A percentile compares a stretch with the other conserved stretches of the same genome.
Conservation (phyloP, 495 filamentous ascomycete genomes). For the Glonium stellatum region DNA sequence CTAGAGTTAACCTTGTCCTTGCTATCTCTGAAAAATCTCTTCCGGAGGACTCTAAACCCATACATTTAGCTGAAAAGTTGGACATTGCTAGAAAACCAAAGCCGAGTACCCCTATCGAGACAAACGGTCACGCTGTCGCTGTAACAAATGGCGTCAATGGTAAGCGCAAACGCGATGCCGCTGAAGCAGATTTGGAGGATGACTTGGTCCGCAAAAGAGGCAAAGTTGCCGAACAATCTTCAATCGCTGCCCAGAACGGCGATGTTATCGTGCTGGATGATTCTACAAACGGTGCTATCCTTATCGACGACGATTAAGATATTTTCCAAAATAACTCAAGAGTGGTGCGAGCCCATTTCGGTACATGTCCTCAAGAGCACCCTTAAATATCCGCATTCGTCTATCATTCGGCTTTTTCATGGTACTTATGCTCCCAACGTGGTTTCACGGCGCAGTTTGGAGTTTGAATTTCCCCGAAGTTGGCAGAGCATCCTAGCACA, state of each 20-base stretch:
- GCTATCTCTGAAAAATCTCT: conserved; percentile 45
- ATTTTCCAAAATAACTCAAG: background rate
- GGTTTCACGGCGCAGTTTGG: no score
- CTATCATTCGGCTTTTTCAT: no score
- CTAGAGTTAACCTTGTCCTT: conserved; percentile 77
- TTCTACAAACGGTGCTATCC: conserved; percentile 56
- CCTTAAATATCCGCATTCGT: no score
- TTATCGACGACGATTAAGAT: conserved; percentile 58
- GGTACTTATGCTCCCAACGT: no score
- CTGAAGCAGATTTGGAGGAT: conserved; percentile 39
- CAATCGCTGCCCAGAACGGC: conserved; percentile 30
- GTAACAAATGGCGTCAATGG: conserved; percentile 15
- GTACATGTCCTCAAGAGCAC: no score
- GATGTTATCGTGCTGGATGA: conserved; percentile 51
- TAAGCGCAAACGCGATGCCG: conserved; percentile 32
- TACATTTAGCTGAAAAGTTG: conserved; percentile 40
- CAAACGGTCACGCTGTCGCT: conserved; percentile 30
- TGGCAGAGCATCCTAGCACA: no score
- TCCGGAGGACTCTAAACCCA: conserved; percentile 39
- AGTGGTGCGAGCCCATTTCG: background rate
- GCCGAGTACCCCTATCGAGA: background rate
- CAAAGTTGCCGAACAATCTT: conserved; percentile 27
- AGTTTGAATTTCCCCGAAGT: no score
- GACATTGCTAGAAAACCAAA: conserved; percentile 47
- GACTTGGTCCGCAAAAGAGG: conserved; percentile 44